Base-by-base conservation (phyloP, 2,329 filamentous ascomycete species). In the Cladosporium colombiae region DNA sequence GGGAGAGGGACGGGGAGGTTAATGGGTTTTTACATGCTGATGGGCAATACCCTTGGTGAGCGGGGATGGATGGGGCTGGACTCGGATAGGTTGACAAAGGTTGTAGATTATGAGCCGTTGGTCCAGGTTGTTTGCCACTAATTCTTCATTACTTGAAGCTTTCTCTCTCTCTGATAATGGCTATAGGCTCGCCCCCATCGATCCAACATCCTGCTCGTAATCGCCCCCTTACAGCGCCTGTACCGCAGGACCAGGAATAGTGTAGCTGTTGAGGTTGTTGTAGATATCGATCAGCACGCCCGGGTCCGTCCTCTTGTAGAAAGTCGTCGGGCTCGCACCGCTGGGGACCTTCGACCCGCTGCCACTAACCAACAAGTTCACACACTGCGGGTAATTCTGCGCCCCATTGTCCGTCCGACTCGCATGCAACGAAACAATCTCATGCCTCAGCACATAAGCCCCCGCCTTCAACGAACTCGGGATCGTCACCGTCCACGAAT, bases 241-340 rank as follows among this genome's bases (percentile, higher is more conserved):
- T 18, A 65, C 63, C 14, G 75, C 67, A 13, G 84, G 84, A 14
- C 85, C 85, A 23, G 84, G 84, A 40, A 86, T 84, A 21, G 72
- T 69, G 72, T 86, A 86, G 49, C 72, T 78, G 68, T 71, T 74
- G 66, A 83, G 73, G 44, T 75, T 72, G 62, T 78, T 72, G 81
- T 88, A 89, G 76, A 89, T 82, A 81, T 85, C 85, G 80, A 88
- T 78, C 67, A 81, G 69, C 72, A 89, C 85, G 67, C 87, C 87
- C 18, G 84, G 75, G 73, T 89, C 86, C 63, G 79, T 76, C 70
- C 81, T 78, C 61, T 79, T 86, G 82, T 89, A 89, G 31, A 89
- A 80, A 62, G 77, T 76, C n/a, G 83, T 86, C 62, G 82, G 86
- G 21, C 80, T 73, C n/a, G 79, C 81, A 65, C 86, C 86, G 13